Evolutionary conservation across 2,329 filamentous ascomycete genomes (phyloP).

Genomic region (Emericellopsis cladophorae): DNA sequence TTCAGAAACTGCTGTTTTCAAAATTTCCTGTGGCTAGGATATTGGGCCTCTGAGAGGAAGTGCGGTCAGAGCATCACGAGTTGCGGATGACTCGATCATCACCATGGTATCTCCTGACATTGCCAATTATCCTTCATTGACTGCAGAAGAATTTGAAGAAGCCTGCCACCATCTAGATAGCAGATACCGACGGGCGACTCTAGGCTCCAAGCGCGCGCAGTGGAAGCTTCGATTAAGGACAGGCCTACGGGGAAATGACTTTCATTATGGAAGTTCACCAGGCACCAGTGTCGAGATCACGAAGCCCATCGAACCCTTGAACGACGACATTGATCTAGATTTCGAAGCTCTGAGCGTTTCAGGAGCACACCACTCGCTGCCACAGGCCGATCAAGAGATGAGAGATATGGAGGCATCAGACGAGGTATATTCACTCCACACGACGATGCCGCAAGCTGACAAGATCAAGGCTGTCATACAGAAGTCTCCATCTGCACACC

Average conservation of each 20-base stretch:
- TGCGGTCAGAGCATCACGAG: too few species aligned
- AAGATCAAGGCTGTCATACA: slow-evolving; percentile 25
- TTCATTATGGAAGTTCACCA: slow-evolving; percentile 12
- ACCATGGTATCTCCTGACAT: slow-evolving; percentile 22
- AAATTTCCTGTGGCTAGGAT: too few species aligned
- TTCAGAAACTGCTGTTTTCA: too few species aligned
- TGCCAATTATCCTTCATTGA: slow-evolving; percentile 47
- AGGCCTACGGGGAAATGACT: slow-evolving; percentile 19
- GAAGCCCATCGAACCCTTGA: slow-evolving; percentile 33
- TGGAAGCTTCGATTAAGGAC: slow-evolving; percentile 43
- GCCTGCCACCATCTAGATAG: slow-evolving; percentile 51
- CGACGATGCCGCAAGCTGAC: slow-evolving; percentile 8
- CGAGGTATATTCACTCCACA: slow-evolving; percentile 24
- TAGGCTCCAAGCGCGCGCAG: slow-evolving; percentile 38
- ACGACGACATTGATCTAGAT: slow-evolving; percentile 30
- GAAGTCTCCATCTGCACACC: slow-evolving; percentile 11
- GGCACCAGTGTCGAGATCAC: slow-evolving; percentile 44
- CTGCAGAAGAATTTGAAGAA: slow-evolving; percentile 47
- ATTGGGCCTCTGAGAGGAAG: too few species aligned
- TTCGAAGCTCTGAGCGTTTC: slow-evolving; percentile 33
- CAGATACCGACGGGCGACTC: slow-evolving; percentile 42
- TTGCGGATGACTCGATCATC: background rate
- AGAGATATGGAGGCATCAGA: slow-evolving; percentile 37
- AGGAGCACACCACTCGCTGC: slow-evolving; percentile 9
- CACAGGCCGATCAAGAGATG: slow-evolving; percentile 30